Evolutionary conservation across 345 rosid species (phyloP), one percentile per base, ranked within the genome.

Genomic region (Murraya koenigii): DNA sequence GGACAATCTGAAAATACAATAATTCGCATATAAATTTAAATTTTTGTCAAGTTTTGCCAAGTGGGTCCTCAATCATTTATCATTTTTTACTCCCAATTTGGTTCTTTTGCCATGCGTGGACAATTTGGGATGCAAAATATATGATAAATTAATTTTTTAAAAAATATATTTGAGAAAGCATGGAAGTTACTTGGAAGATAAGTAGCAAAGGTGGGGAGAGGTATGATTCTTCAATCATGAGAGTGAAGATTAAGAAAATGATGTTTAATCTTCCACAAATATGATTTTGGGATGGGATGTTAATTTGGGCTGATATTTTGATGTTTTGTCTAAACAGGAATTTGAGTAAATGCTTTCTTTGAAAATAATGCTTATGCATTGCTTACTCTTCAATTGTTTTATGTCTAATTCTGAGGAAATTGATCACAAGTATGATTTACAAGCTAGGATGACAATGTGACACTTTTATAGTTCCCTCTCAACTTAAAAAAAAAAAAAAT

Each of bases 141-240:
- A 2, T n/a, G 26, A 20, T 20, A 9, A 59, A 59, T 23, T 26
- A 59, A 58, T 17, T 0, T 32, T 32, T 1, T 2, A 11, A 41
- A 44, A 6, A 11, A 44, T 0, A 14, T 3, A 44, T 44, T 15
- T 44, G n/a, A 52, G 22, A 25, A 13, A 3, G 30, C 6, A 11
- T 26, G 65, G 58, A 69, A 59, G 54, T 15, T 79, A 69, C 88
- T 82, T 85, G 79, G 84, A 85, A 83, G 86, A 58, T 10, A 87
- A 85, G 88, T 81, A 78, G 60, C 1, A 44, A 23, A 61, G 74
- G 36, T 25, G 77, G 59, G 73, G 49, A 33, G 59, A 33, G 71
- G 60, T 55, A 56, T 58, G 23, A 32, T 62, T 73, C 62, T 35
- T 25, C 44, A 58, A n/a, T 66, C 61, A 28, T 59, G 35, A 32